Conservation (phyloP, 2,329 filamentous ascomycete species). For the Aspergillus brasiliensis region DNA sequence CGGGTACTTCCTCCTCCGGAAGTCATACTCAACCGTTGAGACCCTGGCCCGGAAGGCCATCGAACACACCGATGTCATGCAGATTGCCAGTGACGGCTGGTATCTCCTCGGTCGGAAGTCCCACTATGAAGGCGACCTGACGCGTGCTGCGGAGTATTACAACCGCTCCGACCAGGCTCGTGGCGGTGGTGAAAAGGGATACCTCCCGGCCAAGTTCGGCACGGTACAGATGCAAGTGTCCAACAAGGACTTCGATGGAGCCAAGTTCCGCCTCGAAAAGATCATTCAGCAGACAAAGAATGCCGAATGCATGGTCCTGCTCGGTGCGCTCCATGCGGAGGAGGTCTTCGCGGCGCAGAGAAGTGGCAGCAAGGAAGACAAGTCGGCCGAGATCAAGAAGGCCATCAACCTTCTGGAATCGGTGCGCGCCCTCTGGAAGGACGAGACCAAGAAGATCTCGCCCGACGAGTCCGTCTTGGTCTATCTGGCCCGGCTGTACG, state of each 20-base stretch:
- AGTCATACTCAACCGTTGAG: constrained; percentile 78
- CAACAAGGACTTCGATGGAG: constrained; percentile 82
- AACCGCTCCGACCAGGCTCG: constrained; percentile 86
- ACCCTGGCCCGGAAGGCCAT: constrained; percentile 89
- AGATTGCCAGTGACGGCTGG: constrained; percentile 96
- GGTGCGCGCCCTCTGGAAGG: constrained; percentile 87
- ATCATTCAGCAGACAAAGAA: constrained; percentile 83
- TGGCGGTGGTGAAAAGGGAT: constrained; percentile 87
- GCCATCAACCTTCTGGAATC: constrained; percentile 81
- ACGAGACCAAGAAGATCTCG: constrained; percentile 78
- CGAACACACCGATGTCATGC: constrained; percentile 92
- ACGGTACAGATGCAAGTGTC: constrained; percentile 84
- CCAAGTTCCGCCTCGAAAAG: constrained; percentile 91
- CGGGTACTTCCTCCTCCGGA: constrained; percentile 82
- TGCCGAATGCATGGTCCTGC: constrained; percentile 85
- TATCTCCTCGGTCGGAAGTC: constrained; percentile 90
- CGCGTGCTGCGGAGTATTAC: constrained; percentile 83
- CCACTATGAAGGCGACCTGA: constrained; percentile 75
- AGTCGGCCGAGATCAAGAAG: constrained; percentile 80
- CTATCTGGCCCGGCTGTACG: constrained; percentile 89
- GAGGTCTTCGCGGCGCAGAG: constrained; percentile 83
- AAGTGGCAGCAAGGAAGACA: constrained; percentile 84
- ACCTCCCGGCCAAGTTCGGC: constrained; percentile 92
- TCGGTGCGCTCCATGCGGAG: constrained; percentile 90
- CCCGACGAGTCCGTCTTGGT: constrained; percentile 86